phyloP scores from a whole-genome alignment of 2,329 filamentous ascomycete species.

The Kalaharituber pfeilii region DNA sequence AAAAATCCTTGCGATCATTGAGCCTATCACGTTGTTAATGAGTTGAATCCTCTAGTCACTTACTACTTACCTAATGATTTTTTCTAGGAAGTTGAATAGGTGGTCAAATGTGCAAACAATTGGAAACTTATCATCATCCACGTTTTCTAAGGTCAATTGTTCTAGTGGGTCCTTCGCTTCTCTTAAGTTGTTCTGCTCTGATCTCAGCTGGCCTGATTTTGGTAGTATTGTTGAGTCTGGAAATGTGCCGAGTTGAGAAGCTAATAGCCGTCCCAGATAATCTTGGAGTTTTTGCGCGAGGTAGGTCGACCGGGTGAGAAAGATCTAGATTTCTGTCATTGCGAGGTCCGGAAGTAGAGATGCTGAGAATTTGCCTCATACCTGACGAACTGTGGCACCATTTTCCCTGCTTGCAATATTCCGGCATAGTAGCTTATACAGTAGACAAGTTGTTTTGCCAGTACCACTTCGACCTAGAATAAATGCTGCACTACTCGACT shows the following conservation, averaged over 20 bases:
- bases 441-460: constrained; percentile 25
- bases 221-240: neutral
- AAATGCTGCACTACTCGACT: constrained; percentile 21
- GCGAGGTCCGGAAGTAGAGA: too few relatives aligned
- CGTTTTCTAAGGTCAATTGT: neutral
- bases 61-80: neutral
- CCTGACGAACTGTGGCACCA: neutral
- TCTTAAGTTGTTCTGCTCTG: neutral
- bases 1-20: neutral
- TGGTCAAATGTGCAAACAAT: constrained; percentile 23
- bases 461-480: constrained; percentile 26
- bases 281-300: constrained; percentile 20
- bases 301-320: constrained; percentile 21
- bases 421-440: constrained; percentile 24
- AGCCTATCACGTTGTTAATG: too few relatives aligned
- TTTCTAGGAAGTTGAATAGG: constrained; percentile 16
- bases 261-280: constrained; percentile 20
- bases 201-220: neutral
- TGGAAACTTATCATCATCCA: constrained; percentile 15
- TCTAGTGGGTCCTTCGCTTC: neutral
- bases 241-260: constrained; percentile 6
- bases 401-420: constrained; percentile 8
- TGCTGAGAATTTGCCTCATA: too few relatives aligned
- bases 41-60: too few relatives aligned
- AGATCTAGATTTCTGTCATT: constrained; percentile 15